phyloP scores from a whole-genome alignment of 148 eudicot genomes.

The Dianthus caryophyllus region DNA sequence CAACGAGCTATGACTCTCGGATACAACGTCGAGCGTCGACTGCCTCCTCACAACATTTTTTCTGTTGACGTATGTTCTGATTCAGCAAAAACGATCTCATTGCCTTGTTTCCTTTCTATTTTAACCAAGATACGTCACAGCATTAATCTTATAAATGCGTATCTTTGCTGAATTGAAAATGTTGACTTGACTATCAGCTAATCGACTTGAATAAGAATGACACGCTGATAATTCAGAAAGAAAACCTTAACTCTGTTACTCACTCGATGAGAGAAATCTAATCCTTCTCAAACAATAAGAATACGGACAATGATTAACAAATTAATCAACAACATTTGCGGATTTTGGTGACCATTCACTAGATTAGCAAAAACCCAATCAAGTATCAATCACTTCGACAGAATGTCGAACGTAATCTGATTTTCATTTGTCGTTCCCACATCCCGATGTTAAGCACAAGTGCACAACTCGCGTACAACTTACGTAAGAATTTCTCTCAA shows the following conservation, averaged over 20 bases:
- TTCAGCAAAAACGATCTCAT: background rate
- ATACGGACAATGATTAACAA: constrained; percentile 10
- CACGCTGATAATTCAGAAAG: constrained; percentile 14
- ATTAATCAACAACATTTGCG: constrained; percentile 1
- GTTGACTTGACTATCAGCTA: background rate
- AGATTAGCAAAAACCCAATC: constrained; percentile 1
- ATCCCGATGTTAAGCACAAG: background rate
- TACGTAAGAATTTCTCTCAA: background rate
- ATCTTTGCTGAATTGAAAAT: background rate
- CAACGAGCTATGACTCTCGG: background rate
- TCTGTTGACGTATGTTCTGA: background rate
- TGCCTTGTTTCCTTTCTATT: too few relatives aligned
- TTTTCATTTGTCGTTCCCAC: too few relatives aligned
- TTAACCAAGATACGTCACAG: background rate
- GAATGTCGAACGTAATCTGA: too few relatives aligned
- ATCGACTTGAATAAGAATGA: background rate
- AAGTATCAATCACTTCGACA: too few relatives aligned
- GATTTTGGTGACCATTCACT: background rate
- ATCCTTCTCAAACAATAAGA: background rate
- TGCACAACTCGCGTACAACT: background rate
- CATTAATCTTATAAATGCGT: background rate
- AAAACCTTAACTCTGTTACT: background rate
- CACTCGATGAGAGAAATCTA: background rate
- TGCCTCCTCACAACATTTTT: background rate
- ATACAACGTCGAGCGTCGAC: background rate